Evolutionary conservation across 371 early-diverging fungal species (phyloP), one percentile per base, ranked within the genome.

Genomic region (Mucor indicus): DNA sequence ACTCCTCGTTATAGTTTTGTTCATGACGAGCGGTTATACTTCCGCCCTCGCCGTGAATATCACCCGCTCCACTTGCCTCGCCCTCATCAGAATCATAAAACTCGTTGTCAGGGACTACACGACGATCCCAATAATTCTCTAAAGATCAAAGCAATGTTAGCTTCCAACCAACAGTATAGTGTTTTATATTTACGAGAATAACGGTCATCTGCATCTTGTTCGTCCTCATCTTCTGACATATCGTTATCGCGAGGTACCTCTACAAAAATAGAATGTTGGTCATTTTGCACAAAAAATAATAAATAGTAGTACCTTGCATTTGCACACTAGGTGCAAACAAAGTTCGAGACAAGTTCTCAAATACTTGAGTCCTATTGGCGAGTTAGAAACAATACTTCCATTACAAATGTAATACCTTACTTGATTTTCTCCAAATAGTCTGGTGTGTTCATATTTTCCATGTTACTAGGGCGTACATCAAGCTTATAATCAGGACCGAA

Each of bases 401-500:
- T 13, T 9, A 12, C 30, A 40, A 17, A 48, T n/a, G n/a, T n/a
- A n/a, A n/a, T n/a, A n/a, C n/a, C 64, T 50, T 69, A 62, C 74
- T 72, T 75, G 53, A 84, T 83, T 48, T 83, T 86, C 25, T 92
- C 91, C 32, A 96, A 68, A 62, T 91, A 92, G 55, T 93, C 85
- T 16, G 71, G 68, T 6, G 84, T 80, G 67, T 95, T 91, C 60
- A 84, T 62, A 72, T 95, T 91, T 33, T 90, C 91, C 94, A 95
- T 95, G 53, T 91, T 91, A 66, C 80, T 89, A 11, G 85, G 69
- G 0, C 89, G 89, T 11, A 96, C 91, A 49, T 91, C 89, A 9
- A 94, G 69, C n/a, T 78, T 76, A 62, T 85, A 91, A 53, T 91
- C 91, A 5, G 93, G 93, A 0, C 91, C 90, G 57, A 75, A 91